A percentile compares a stretch with the other conserved stretches of the same genome.
Conservation (phyloP, 371 early-diverging fungal species). For the Mortierella sp. region DNA sequence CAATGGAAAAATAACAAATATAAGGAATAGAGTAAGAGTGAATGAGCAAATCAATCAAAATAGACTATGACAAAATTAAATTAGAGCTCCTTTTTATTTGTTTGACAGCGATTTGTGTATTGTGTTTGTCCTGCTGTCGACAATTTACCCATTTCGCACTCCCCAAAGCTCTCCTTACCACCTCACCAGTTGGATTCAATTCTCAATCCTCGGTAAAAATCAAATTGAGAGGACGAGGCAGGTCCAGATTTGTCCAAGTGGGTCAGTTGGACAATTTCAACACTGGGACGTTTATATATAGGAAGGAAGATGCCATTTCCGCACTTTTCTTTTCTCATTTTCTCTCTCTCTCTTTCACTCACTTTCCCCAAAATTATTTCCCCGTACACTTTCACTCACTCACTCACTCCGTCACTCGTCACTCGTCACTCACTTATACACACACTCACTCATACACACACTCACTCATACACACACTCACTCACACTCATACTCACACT, state of each 20-base stretch:
- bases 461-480: no score
- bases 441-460: no score
- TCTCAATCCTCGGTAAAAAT: conserved; percentile 31
- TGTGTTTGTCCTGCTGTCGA: conserved; percentile 13
- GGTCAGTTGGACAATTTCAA: conserved; percentile 35
- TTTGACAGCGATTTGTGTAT: background rate
- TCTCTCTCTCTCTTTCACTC: background rate
- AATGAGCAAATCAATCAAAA: background rate
- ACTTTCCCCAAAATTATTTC: background rate
- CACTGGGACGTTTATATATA: conserved; percentile 1
- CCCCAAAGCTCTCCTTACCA: background rate
- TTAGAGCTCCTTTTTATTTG: background rate
- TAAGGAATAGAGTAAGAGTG: background rate
- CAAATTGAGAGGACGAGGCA: background rate
- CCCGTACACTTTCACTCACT: background rate
- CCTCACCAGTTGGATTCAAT: background rate
- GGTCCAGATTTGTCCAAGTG: conserved; percentile 26
- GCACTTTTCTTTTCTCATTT: conserved; percentile 1
- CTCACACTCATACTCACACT: no score
- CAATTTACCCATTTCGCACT: conserved; percentile 18
- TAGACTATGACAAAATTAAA: background rate
- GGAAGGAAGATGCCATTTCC: background rate
- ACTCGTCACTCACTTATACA: background rate
- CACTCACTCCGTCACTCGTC: background rate
- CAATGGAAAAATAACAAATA: no score